These are phyloP conservation scores for Oxytropis ochrocephala DNA, from an alignment of 306 rosid species.

Conservation along the genomic window DNA sequence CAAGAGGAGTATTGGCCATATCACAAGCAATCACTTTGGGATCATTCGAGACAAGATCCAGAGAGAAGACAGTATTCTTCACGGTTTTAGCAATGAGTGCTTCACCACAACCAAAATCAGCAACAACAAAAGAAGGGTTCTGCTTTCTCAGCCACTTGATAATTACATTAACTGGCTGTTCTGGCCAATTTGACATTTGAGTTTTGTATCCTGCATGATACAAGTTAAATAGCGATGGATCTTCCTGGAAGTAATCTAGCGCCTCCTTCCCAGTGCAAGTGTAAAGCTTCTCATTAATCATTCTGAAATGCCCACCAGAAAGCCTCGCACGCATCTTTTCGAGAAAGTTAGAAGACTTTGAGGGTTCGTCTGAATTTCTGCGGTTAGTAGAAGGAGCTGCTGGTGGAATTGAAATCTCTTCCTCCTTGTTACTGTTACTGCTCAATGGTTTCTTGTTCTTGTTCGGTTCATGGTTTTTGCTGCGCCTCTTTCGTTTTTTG, in stretches of 20 bases:
- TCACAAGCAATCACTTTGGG: constrained; percentile 82
- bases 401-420: background rate
- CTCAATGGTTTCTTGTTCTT: background rate
- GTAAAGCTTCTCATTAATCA: constrained; percentile 94
- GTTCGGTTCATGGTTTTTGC: background rate
- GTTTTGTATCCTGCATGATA: constrained; percentile 92
- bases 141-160: constrained; percentile 73
- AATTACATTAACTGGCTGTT: constrained; percentile 74
- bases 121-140: constrained; percentile 63
- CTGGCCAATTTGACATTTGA: constrained; percentile 95
- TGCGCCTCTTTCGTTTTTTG: background rate
- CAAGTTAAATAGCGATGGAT: constrained; percentile 63
- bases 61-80: constrained; percentile 80
- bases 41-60: constrained; percentile 82
- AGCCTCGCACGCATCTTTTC: constrained; percentile 71
- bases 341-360: background rate
- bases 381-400: background rate
- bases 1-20: constrained; percentile 64
- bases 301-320: constrained; percentile 93
- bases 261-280: constrained; percentile 98
- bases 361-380: background rate
- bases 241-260: constrained; percentile 70
- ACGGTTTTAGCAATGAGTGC: constrained; percentile 77
- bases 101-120: constrained; percentile 98
- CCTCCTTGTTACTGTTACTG: background rate